A percentile compares a stretch with the other conserved stretches of the same genome.
phyloP scores from a whole-genome alignment of 2,329 filamentous ascomycete species.

The Fusarium neocosmosporiellum region DNA sequence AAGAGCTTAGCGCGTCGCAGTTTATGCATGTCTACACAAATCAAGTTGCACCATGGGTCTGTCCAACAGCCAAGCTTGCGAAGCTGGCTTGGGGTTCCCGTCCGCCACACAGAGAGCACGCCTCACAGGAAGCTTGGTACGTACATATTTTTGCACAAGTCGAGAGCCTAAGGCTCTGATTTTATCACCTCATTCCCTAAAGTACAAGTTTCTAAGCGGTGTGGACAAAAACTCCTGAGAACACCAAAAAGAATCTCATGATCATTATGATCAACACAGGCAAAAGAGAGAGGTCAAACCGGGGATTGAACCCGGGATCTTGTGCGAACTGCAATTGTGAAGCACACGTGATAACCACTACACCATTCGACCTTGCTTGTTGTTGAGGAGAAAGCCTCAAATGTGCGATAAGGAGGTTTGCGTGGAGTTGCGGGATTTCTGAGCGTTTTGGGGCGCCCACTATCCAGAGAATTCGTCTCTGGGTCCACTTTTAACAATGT shows the following conservation, averaged over 20 bases:
- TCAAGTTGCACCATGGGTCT: too few species aligned
- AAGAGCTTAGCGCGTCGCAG: too few species aligned
- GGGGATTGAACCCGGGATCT: slow-evolving; percentile 18
- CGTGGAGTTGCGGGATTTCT: not conserved
- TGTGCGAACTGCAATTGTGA: not conserved
- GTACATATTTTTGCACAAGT: too few species aligned
- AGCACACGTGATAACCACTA: not conserved
- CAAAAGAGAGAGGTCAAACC: slow-evolving; percentile 4
- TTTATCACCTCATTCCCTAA: too few species aligned
- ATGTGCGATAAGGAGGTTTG: not conserved
- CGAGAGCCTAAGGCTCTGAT: too few species aligned
- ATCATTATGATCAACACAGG: rapidly evolving
- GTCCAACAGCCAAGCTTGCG: too few species aligned
- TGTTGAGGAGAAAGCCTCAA: not conserved
- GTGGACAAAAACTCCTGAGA: not conserved
- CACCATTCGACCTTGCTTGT: not conserved
- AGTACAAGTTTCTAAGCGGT: too few species aligned
- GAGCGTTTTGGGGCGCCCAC: not conserved
- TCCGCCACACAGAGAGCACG: too few species aligned
- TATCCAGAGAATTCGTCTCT: not conserved
- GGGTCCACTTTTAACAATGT: not conserved
- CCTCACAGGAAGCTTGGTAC: too few species aligned
- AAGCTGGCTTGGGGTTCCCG: too few species aligned
- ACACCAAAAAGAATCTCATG: not conserved
- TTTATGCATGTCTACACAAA: too few species aligned